Base-by-base conservation (phyloP, 495 filamentous ascomycete species). In the Penicillium longicatenatum region DNA sequence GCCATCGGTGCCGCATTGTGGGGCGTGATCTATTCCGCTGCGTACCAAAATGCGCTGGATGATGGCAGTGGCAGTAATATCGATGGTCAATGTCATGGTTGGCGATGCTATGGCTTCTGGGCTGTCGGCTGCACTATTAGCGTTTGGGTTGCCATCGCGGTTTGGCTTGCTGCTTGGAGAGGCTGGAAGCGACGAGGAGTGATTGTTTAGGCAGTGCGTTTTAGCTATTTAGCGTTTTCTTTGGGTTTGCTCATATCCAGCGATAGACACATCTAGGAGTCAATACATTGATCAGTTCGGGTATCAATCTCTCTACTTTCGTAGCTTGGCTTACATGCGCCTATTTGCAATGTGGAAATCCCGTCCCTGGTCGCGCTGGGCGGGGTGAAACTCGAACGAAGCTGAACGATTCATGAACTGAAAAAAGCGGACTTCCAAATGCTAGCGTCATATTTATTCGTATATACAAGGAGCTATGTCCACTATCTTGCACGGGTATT, bases 81-180 rank as follows among this genome's bases (percentile, higher is more conserved):
- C 2, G 75, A 73, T 52, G 74, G 74, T 6, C 70, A 79, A 63
- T 82, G 81, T 65, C 90, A 89, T 70, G 94, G 93, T 12, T 82
- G 76, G 63, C 69, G 77, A 54, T 98, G 94, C 75, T 97, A 93
- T 73, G 85, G 85, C 30, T 92, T 93, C 66, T 94, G 90, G 90
- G 87, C 85, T 7, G 90, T 93, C 79, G 86, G 76, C 0, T 80
- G 76, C 50, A 73, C 88, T 1, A 70, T 80, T 5, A 89, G 85
- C 65, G 85, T 93, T 2, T 92, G 87, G 85, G 64, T 91, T 43
- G 94, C 93, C 0, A 82, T 89, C 63, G 83, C 70, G 26, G 75
- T 89, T 58, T 92, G 92, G 79, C 44, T 80, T 29, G 86, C 81
- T 80, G 92, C 91, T 30, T 97, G 94, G 94, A 89, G 85, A 68